Conservation (phyloP, 306 rosid genomes). For the Trifolium subterraneum region DNA sequence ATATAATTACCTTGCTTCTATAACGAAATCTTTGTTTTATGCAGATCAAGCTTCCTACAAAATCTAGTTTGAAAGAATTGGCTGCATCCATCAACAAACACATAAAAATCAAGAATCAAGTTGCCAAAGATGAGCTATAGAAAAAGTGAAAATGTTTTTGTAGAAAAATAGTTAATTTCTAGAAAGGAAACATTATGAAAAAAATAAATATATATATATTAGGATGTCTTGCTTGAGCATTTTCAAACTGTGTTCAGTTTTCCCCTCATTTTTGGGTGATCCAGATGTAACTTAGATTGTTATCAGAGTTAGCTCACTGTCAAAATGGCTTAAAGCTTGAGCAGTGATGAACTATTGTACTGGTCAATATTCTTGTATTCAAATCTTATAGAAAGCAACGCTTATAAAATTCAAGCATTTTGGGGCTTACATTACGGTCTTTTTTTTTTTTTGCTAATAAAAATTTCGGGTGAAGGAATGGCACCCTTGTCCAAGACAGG, state of each 20-base stretch:
- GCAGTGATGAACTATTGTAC: background rate
- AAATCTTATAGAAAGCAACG: background rate
- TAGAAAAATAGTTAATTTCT: slow-evolving; percentile 11
- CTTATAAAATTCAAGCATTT: background rate
- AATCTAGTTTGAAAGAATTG: slow-evolving; percentile 83
- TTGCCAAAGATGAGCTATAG: slow-evolving; percentile 76
- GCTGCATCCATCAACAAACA: slow-evolving; percentile 71
- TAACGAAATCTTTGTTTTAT: slow-evolving; percentile 26
- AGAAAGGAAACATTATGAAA: slow-evolving; percentile 3
- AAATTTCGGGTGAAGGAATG: too few species aligned
- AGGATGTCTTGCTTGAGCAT: slow-evolving; percentile 17
- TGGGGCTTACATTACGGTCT: background rate
- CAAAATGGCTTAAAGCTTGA: slow-evolving; percentile 16
- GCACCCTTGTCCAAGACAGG: too few species aligned
- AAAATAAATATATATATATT: background rate
- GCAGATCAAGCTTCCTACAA: slow-evolving; percentile 82
- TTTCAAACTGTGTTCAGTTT: background rate
- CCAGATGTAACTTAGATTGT: slow-evolving; percentile 1
- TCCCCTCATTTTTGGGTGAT: background rate
- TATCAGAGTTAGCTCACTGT: slow-evolving; percentile 27
- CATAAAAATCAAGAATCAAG: slow-evolving; percentile 58
- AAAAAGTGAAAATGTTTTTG: slow-evolving; percentile 18
- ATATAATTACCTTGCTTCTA: background rate
- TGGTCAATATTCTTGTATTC: slow-evolving; percentile 11
- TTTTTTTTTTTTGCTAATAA: background rate